Base-by-base conservation (phyloP, 495 filamentous ascomycete genomes). In the Bacidia rubella region DNA sequence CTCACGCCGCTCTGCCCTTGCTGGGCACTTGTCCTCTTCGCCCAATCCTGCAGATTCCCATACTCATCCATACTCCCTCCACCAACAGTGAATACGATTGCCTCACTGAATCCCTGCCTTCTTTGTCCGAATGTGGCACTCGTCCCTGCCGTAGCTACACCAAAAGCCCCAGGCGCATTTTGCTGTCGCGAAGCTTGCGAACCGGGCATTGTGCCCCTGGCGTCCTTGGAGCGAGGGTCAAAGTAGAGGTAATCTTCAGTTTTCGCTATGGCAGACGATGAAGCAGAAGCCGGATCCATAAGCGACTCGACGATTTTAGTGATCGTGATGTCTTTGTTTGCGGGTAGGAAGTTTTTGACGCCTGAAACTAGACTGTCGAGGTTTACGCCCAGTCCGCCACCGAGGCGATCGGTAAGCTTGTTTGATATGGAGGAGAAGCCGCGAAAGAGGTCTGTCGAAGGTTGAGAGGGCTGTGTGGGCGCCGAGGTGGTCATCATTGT, bases 31-130 rank as follows among this genome's bases (percentile, higher is more conserved):
- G 83, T 85, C 50, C 90, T 76, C 63, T 79, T 77, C 7, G 88
- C 86, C 93, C 93, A 99, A 62, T 97, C 92, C 63, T 94, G 87
- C 63, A 99, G 65, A 64, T 99, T 99, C 12, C 90, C 90, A 66
- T 99, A 99, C 65, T 99, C 93, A 59, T 97, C 93, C 89, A 96
- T 96, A 60, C 88, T 95, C 22, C 93, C 92, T 49, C 92, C 92
- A 11, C 92, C 92, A 19, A 99, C 90, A 15, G 88, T 93, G 61
- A 99, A 97, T 24, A 97, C 93, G 52, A 97, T 83, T 7, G 92
- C 90, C 61, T 99, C 93, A 26, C 82, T 87, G 63, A 94, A 99
- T 2, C 88, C 90, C 59, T 97, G 93, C 52, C 92, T 73, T 39
- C 90, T 70, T 67, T 96, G 90, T 0, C 92, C 92, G 63, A 99